These are phyloP conservation scores for Pelargonium australe DNA, from an alignment of 441 rosid species.

Conservation along the genomic window DNA sequence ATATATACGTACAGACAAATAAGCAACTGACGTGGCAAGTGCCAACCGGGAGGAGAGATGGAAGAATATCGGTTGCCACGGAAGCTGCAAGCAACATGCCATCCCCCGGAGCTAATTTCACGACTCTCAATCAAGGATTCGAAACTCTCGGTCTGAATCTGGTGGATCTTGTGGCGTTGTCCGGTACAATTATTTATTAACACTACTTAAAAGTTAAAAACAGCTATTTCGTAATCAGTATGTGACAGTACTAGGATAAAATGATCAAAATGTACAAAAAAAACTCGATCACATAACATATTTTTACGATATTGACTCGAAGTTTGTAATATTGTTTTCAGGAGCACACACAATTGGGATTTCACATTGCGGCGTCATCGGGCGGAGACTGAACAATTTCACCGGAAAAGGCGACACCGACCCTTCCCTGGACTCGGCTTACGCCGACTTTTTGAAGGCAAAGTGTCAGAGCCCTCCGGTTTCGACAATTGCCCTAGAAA, in stretches of 20 bases:
- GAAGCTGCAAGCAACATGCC: slow-evolving; percentile 48
- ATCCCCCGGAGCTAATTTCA: slow-evolving; percentile 39
- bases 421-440: slow-evolving; percentile 41
- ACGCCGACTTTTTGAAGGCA: slow-evolving; percentile 41
- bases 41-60: slow-evolving; percentile 57
- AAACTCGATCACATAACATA: too few species aligned
- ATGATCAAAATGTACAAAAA: too few species aligned
- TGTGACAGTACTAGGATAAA: too few species aligned
- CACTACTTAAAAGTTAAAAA: too few species aligned
- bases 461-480: slow-evolving; percentile 27
- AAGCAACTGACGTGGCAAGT: slow-evolving; percentile 39
- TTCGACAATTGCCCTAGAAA: slow-evolving; percentile 30
- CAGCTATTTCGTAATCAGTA: too few species aligned
- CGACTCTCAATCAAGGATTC: slow-evolving; percentile 38
- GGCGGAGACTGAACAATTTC: slow-evolving; percentile 60
- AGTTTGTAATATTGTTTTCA: slow-evolving; percentile 9
- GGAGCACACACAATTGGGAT: slow-evolving; percentile 73
- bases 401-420: slow-evolving; percentile 59
- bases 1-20: too few species aligned
- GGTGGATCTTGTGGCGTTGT: slow-evolving; percentile 54
- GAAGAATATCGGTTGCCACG: slow-evolving; percentile 37
- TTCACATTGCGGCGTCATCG: slow-evolving; percentile 47
- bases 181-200: slow-evolving; percentile 27
- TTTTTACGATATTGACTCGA: not conserved
- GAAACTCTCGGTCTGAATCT: slow-evolving; percentile 40